Base-by-base conservation (phyloP, 805 yeast species). In the Blastobotrys peoriensis region DNA sequence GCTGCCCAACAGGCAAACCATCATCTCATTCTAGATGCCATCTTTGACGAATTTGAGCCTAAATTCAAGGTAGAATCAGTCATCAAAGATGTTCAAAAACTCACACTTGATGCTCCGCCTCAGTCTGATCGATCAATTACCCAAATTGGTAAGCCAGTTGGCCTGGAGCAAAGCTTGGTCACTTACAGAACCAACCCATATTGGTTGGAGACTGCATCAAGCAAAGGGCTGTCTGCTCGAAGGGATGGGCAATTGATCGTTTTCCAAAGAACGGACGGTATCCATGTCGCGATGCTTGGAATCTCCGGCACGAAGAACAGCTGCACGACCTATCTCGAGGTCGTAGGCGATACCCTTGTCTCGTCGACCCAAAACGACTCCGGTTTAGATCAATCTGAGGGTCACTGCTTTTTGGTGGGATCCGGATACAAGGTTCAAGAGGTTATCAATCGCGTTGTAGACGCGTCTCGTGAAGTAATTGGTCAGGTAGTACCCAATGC, bases 251-350 rank as follows among this genome's bases (percentile, higher is more conserved):
- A 8, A 8, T 13, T 25, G 13, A 8, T 25, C 10, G 30, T 25
- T 8, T 25, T 8, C 25, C 39, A 46, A 25, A 47, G 58, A 10
- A 30, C 22, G 8, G 61, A 58, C 38, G 60, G 58, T 3, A 22
- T 36, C 17, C 51, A 58, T 36, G 55, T 58, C 6, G 56, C 46
- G 8, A 38, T 58, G 5, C 22, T 57, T 18, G 55, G 58, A 5
- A 21, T 46, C 18, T 48, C 59, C 5, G 57, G 52, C 13, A 39
- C 49, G 21, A 16, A 28, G 33, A 52, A 53, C 33, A 19, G 39
- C 23, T 53, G 49, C 22, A 43, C 42, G 27, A 50, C 33, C 30
- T 43, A 34, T 40, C 23, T 41, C 46, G 51, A 20, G 19, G 44
- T 34, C 37, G 37, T 13, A 10, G 21, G 16, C n/a, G 19, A 34